Percentiles rank a stretch among this genome's conserved stretches.
phyloP scores from a whole-genome alignment of 1,284 basidiomycete genomes.

The Trichosporon faecale region DNA sequence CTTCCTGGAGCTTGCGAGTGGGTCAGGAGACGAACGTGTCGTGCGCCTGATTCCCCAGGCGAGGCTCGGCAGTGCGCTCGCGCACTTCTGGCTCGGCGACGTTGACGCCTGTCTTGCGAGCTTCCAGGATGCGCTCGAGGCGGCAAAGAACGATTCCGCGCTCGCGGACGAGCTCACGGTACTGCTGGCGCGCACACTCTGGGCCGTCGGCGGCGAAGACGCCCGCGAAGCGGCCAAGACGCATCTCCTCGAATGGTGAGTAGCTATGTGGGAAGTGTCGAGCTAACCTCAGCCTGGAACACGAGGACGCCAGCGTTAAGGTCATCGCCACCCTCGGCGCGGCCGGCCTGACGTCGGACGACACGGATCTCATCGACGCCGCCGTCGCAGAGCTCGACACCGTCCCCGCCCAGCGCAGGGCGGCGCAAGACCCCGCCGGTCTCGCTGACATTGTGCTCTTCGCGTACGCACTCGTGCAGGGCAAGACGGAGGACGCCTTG shows the following conservation, averaged over 20 bases:
- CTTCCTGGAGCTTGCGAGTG: constrained; percentile 63
- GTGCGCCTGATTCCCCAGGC: constrained; percentile 57
- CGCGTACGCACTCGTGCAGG: constrained; percentile 27
- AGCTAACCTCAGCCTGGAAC: constrained; percentile 58
- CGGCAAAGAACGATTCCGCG: constrained; percentile 55
- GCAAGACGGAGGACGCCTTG: constrained; percentile 23
- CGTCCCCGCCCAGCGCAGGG: constrained; percentile 23
- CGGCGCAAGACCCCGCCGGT: constrained; percentile 34
- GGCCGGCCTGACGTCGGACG: constrained; percentile 75
- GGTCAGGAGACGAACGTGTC: constrained; percentile 31
- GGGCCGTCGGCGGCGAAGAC: constrained; percentile 73
- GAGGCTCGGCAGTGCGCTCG: constrained; percentile 68
- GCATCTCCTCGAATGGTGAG: constrained; percentile 78
- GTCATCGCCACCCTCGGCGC: constrained; percentile 80
- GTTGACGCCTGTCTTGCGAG: constrained; percentile 62
- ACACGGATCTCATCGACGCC: constrained; percentile 78
- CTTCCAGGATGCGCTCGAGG: constrained; percentile 66
- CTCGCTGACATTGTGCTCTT: constrained; percentile 38
- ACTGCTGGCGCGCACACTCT: constrained; percentile 72
- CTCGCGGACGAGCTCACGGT: constrained; percentile 70
- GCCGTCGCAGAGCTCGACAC: constrained; percentile 73
- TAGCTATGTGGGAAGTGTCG: constrained; percentile 13
- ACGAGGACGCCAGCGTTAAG: constrained; percentile 59
- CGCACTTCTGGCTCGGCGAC: constrained; percentile 64
- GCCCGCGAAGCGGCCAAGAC: constrained; percentile 71